These are phyloP conservation scores for Bipolaris gigantea DNA, from an alignment of 2,329 filamentous ascomycete genomes.

Conservation along the genomic window DNA sequence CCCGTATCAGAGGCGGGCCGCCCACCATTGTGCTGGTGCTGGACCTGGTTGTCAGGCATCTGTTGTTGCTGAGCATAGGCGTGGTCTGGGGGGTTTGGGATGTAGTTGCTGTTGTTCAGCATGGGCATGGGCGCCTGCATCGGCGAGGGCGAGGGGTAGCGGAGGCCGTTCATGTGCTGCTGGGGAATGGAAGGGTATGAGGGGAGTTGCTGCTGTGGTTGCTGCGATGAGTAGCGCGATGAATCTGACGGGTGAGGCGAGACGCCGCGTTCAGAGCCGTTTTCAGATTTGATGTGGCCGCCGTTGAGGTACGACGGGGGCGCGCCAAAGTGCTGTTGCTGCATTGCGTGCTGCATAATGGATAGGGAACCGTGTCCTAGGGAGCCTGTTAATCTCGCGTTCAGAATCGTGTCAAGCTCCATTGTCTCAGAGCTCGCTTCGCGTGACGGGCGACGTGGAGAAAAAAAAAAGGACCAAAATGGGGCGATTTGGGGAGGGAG, in stretches of 20 bases:
- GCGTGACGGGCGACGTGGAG: conserved; percentile 20
- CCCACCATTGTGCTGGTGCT: conserved; percentile 47
- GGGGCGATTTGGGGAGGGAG: conserved; percentile 17
- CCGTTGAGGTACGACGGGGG: conserved; percentile 53
- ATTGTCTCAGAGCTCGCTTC: conserved; percentile 30
- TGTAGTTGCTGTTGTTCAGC: conserved; percentile 60
- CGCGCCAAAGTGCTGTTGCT: conserved; percentile 51
- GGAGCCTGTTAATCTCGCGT: conserved; percentile 46
- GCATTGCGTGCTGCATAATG: conserved; percentile 49
- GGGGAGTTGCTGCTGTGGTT: conserved; percentile 56
- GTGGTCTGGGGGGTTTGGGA: conserved; percentile 54
- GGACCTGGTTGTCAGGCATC: conserved; percentile 42
- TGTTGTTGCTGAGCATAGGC: conserved; percentile 48
- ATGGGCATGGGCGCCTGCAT: conserved; percentile 57
- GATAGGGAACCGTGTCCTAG: conserved; percentile 42
- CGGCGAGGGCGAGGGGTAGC: conserved; percentile 57
- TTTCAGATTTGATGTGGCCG: conserved; percentile 59
- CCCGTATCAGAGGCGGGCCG: conserved; percentile 52
- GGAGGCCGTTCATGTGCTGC: conserved; percentile 55
- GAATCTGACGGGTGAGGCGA: conserved; percentile 60
- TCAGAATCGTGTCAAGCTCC: conserved; percentile 49
- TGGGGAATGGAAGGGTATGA: conserved; percentile 53
- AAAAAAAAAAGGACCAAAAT: conserved; percentile 18
- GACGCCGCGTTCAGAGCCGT: conserved; percentile 61
- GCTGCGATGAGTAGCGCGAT: conserved; percentile 60